phyloP scores from a whole-genome alignment of 2,329 filamentous ascomycete genomes.

The Coniosporium tulheliwenetii region DNA sequence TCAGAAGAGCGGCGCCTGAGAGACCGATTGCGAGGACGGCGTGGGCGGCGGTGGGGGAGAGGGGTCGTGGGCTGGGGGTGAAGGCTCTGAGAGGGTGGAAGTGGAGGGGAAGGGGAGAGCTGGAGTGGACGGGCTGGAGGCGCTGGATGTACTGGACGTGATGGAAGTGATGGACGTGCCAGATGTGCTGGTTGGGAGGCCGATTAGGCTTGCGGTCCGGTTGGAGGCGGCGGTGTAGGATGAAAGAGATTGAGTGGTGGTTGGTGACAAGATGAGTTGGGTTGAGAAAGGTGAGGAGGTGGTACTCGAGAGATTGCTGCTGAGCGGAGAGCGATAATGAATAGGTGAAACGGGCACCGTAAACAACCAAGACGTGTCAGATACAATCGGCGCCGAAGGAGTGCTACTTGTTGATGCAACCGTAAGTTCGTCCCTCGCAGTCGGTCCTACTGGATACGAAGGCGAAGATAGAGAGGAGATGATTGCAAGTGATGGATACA shows the following conservation, averaged over 20 bases:
- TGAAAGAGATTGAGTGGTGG: not conserved
- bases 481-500: not conserved
- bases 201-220: not conserved
- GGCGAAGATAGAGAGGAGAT: not conserved
- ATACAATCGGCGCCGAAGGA: not conserved
- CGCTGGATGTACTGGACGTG: not conserved
- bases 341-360: not conserved
- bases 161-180: not conserved
- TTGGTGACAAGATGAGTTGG: not conserved
- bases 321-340: not conserved
- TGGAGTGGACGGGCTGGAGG: not conserved
- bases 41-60: not conserved
- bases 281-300: not conserved
- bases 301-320: not conserved
- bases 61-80: not conserved
- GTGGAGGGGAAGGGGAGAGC: too few species aligned
- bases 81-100: not conserved
- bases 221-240: not conserved
- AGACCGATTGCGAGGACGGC: not conserved
- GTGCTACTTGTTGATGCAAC: not conserved
- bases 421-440: not conserved
- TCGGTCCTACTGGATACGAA: not conserved
- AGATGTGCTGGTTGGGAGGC: not conserved
- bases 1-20: not conserved
- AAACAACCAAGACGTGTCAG: not conserved